Base-by-base conservation (phyloP, 805 yeast species). In the Ogataea salicorniae region DNA sequence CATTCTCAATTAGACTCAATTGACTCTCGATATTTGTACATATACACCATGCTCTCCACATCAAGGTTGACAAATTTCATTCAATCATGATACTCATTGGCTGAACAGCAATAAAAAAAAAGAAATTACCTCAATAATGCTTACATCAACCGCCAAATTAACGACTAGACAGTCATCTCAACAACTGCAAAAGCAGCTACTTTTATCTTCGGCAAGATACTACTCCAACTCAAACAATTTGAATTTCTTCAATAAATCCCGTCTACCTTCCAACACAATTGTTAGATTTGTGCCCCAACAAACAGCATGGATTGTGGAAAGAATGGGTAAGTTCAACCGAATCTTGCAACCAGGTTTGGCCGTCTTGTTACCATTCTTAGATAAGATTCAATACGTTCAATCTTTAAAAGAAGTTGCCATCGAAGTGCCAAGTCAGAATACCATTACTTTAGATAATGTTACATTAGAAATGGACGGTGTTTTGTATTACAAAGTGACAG, bases 241-340 rank as follows among this genome's bases (percentile, higher is more conserved):
- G 37, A 61, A 59, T 46, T 61, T 52, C 47, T 61, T 61, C 52
- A 59, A 58, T 43, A 51, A 46, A 39, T 48, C 61, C 42, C 70
- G 76, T 47, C 67, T 84, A 45, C 95, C 95, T n/a, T 70, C 88
- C 16, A 86, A 86, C 65, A 86, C 94, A 2, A 65, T 85, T 5
- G 66, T 86, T 37, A 72, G 87, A 56, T 87, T 87, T 63, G 95
- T 87, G 15, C 96, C 96, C 2, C 95, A 88, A 63, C 95, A 87
- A 66, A 83, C 87, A 18, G 95, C 95, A 3, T 87, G 94, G 90
- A 80, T 87, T 17, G 95, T 87, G 17, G 96, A 87, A 66, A 73
- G 96, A 52, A 87, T 87, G 96, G 96, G 96, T 33, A 84, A 84
- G 62, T 87, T 86, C 71, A 76, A 81, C 62, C 67, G 75, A 44